These are phyloP conservation scores for Trichomonas vaginalis DNA, from an alignment of 208 protist genomes.

Conservation along the genomic window DNA sequence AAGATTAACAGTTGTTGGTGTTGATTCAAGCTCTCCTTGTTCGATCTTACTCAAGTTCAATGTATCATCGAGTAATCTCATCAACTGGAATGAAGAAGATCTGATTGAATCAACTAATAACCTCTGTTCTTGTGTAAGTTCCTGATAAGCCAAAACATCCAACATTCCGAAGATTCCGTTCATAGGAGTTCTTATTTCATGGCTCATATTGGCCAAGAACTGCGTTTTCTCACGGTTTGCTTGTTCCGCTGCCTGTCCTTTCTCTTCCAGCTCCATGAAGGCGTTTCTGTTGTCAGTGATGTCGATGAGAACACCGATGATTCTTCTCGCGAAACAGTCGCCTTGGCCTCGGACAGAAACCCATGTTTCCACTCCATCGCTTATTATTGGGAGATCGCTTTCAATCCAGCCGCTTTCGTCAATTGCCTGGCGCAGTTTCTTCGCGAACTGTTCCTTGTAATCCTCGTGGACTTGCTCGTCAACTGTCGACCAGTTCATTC, in stretches of 20 bases:
- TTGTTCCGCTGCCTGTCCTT: not conserved
- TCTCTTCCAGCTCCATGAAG: not conserved
- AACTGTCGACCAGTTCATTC: not conserved
- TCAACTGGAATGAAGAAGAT: not conserved
- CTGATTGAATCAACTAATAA: not conserved
- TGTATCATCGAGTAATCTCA: slow-evolving; percentile 13
- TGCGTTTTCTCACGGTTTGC: not conserved
- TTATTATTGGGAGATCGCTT: not conserved
- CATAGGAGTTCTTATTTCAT: slow-evolving; percentile 46
- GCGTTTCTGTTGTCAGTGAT: not conserved
- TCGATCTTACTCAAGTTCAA: slow-evolving; percentile 20
- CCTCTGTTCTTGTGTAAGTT: not conserved
- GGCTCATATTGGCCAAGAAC: slow-evolving; percentile 42
- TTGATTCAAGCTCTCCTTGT: not conserved
- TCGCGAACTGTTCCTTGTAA: not conserved
- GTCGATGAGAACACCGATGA: not conserved
- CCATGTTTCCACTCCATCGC: not conserved
- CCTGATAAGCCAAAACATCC: not conserved
- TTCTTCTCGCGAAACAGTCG: not conserved
- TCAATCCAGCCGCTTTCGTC: not conserved
- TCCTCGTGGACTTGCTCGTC: not conserved
- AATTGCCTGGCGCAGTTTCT: not conserved
- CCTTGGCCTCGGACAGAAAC: not conserved
- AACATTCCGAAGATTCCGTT: slow-evolving; percentile 30
- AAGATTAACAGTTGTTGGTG: not conserved